Evolutionary conservation across 768 basidiomycete genomes (phyloP).

Genomic region (Daedaleopsis sinensis): DNA sequence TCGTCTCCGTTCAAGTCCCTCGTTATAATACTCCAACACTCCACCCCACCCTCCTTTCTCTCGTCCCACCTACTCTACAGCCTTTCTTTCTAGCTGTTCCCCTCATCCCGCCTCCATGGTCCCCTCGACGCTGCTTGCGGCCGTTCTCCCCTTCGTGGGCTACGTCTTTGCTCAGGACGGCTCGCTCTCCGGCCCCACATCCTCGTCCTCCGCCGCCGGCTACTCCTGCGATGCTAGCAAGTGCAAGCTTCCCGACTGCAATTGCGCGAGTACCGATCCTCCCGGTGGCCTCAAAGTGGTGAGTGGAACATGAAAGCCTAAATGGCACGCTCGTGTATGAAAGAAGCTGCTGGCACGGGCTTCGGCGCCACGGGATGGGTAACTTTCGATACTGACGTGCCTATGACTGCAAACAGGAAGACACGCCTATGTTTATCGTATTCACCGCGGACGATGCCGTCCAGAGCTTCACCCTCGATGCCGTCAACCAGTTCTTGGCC

Average conservation of each 20-base stretch:
- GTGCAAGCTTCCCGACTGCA: slow-evolving; percentile 72
- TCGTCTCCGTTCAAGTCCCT: background rate
- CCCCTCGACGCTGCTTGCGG: slow-evolving; percentile 15
- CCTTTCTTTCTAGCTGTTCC: background rate
- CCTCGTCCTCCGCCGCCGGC: slow-evolving; percentile 55
- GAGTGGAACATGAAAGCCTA: slow-evolving; percentile 34
- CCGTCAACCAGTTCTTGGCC: slow-evolving; percentile 75
- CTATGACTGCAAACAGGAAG: slow-evolving; percentile 38
- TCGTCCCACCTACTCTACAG: background rate
- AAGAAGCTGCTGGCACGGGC: background rate
- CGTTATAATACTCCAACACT: background rate
- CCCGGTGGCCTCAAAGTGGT: slow-evolving; percentile 73
- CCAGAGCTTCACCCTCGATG: slow-evolving; percentile 74
- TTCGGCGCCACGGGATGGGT: background rate
- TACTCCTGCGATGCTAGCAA: slow-evolving; percentile 69
- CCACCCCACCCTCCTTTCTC: background rate
- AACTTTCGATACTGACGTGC: background rate
- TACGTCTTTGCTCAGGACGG: slow-evolving; percentile 23
- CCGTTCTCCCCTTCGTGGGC: slow-evolving; percentile 19
- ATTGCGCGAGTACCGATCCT: slow-evolving; percentile 72
- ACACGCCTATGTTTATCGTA: slow-evolving; percentile 68
- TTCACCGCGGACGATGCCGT: slow-evolving; percentile 80
- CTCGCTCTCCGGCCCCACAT: slow-evolving; percentile 52
- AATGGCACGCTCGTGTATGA: background rate
- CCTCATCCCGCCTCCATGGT: slow-evolving; percentile 8